Evolutionary conservation across 23 red algal species (phyloP).

Genomic region (Chondrus crispus): DNA sequence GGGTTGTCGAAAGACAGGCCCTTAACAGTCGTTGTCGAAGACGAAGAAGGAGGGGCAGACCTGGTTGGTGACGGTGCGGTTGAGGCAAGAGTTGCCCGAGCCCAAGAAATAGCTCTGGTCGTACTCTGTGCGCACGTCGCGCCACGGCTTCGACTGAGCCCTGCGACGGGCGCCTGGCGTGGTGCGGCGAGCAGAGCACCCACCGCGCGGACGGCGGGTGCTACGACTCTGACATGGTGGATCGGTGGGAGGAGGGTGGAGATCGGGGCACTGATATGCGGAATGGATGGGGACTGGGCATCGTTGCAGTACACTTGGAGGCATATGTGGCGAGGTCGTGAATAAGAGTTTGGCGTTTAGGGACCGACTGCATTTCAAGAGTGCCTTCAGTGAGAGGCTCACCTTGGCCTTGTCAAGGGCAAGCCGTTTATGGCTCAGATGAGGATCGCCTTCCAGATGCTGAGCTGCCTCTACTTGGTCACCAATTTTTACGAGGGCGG

Average conservation of each 20-base stretch:
- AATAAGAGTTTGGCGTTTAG: conserved; percentile 78
- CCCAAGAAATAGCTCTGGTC: conserved; percentile 90
- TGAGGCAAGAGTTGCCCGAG: conserved; percentile 85
- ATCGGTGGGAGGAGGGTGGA: too few relatives aligned
- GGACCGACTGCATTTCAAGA: conserved; percentile 59
- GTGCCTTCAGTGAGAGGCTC: conserved; percentile 72
- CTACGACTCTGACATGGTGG: too few relatives aligned
- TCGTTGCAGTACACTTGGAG: too few relatives aligned
- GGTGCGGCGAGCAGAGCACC: conserved; percentile 91
- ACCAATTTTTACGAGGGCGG: conserved; percentile 96
- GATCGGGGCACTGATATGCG: too few relatives aligned
- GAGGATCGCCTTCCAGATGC: conserved; percentile 88
- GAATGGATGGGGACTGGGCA: too few relatives aligned
- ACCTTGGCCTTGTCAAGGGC: conserved; percentile 53
- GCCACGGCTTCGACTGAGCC: conserved; percentile 69
- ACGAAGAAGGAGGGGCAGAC: conserved; percentile 85
- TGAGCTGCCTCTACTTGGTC: conserved; percentile 73
- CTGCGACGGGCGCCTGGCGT: conserved; percentile 96
- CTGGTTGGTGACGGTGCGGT: conserved; percentile 74
- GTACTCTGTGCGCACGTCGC: conserved; percentile 76
- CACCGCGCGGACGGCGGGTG: conserved; percentile 78
- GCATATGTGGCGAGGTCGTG: too few relatives aligned
- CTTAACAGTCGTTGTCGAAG: conserved; percentile 97
- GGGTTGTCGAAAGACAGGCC: conserved; percentile 78
- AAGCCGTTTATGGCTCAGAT: conserved; percentile 87